These are phyloP conservation scores for Eucalyptus cloeziana DNA, from an alignment of 345 rosid species.

Conservation along the genomic window DNA sequence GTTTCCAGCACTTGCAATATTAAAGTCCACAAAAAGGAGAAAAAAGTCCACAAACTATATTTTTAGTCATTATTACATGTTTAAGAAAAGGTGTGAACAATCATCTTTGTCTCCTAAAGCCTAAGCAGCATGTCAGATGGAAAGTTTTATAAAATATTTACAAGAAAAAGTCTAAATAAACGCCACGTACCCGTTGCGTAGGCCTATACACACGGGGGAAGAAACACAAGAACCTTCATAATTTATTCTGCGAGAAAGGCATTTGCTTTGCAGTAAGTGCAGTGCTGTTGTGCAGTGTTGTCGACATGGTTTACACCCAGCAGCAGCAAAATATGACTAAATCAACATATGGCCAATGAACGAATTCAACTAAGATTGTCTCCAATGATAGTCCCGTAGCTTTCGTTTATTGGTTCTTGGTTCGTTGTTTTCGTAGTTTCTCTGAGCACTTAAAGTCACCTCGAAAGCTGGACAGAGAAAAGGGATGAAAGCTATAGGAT, in stretches of 20 bases:
- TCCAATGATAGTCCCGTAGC: background rate
- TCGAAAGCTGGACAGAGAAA: background rate
- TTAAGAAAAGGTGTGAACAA: background rate
- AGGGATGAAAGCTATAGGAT: background rate
- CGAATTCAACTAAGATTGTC: background rate
- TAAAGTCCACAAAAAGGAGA: background rate
- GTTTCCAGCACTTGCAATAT: background rate
- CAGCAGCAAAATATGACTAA: background rate
- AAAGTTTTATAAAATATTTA: background rate
- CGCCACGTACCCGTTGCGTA: background rate
- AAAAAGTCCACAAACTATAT: background rate
- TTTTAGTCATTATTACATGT: background rate
- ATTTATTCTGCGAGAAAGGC: background rate
- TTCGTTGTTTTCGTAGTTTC: background rate
- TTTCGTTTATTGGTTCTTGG: background rate
- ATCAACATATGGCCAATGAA: background rate
- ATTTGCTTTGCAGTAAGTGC: background rate
- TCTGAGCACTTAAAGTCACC: background rate
- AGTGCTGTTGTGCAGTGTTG: background rate
- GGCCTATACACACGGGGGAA: background rate
- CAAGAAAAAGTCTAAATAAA: background rate
- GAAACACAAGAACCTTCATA: background rate
- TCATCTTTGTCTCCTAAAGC: background rate
- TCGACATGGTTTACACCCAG: background rate
- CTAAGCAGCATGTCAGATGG: background rate